Evolutionary conservation across 352 stramenopile genomes (phyloP), one percentile per base, ranked within the genome.

Genomic region (Phytophthora brassicae): DNA sequence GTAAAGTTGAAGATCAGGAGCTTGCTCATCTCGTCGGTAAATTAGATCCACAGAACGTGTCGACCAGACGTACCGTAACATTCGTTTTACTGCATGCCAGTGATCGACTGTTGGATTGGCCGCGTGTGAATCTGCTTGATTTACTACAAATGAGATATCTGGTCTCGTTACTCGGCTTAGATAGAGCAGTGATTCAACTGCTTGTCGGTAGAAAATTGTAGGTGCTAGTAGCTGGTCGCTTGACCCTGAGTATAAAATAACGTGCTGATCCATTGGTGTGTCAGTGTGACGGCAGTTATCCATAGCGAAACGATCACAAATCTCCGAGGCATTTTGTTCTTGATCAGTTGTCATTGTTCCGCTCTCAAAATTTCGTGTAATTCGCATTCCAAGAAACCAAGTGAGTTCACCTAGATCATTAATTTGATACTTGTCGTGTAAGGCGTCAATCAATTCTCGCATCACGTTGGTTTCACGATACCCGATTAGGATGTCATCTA

Each of bases 391-490:
- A 2, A 60, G 23, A 9, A 60, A 53, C 53, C 53, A 60, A 1
- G 26, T 39, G 1, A 52, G 13, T 0, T 53, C 31, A 3, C 53
- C 42, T 4, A 53, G 22, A 16, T 52, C 42, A 12, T 60, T 60
- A 42, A 60, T 52, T 13, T 22, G 13, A 6, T 60, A 60, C 20
- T 60, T 60, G 12, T 33, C 11, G 1, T 60, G 53, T 1, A 52
- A 31, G 0, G 6, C 14, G 2, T 8, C 4, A 26, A 60, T 46
- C 3, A 60, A 6, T 17, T 51, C n/a, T 5, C 28, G 24, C 26
- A 50, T 50, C 6, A 31, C 26, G 26, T 31, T 31, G 26, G 26
- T 31, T 31, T 4, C 26, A 31, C 26, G n/a, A n/a, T n/a, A n/a
- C n/a, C n/a, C n/a, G n/a, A n/a, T n/a, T n/a, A n/a, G n/a, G n/a